Evolutionary conservation across 1,139 yeast species (phyloP), one percentile per base, ranked within the genome.

Genomic region (Debaryomyces psychrophilus): DNA sequence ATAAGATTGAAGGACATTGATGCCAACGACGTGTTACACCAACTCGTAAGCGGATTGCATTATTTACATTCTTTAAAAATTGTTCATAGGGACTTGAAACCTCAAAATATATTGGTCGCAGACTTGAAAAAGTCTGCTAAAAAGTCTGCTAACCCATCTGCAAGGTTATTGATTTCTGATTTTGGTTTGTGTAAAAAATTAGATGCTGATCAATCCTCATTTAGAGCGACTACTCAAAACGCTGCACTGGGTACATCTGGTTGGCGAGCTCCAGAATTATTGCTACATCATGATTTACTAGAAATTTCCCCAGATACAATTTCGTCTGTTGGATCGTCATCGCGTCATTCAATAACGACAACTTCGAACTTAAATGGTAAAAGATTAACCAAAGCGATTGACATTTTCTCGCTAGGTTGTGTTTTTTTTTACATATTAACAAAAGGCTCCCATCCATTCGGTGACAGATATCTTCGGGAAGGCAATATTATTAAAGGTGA

Each of bases 181-280:
- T 95, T 93, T 70, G 99, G 99, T 0, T 77, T 93, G 22, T 93
- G 99, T 65, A 92, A 93, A 61, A 88, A 87, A 60, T 69, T 93
- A 45, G 99, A 93, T 52, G 82, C 84, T 14, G 98, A 90, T 56
- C 97, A 93, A 64, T 87, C 96, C 1, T 89, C 97, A 6, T 93
- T 93, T 64, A 79, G 93, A 53, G 96, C 97, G 0, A 92, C 97
- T 0, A 85, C 93, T 0, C 90, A 90, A 26, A 87, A 90, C 59
- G 95, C 96, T 8, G 96, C 97, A 0, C 73, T 72, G 56, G 99
- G 99, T 2, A 93, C 99, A 0, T 82, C 93, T 6, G 99, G 99
- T 1, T 93, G 99, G 99, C 79, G 98, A 56, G 98, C 99, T 0
- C 99, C 99, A 0, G 99, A 93, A 61, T 71, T 93, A 31, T 68